Conservation (phyloP, 2,329 filamentous ascomycete species). For the Colletotrichum sojae region DNA sequence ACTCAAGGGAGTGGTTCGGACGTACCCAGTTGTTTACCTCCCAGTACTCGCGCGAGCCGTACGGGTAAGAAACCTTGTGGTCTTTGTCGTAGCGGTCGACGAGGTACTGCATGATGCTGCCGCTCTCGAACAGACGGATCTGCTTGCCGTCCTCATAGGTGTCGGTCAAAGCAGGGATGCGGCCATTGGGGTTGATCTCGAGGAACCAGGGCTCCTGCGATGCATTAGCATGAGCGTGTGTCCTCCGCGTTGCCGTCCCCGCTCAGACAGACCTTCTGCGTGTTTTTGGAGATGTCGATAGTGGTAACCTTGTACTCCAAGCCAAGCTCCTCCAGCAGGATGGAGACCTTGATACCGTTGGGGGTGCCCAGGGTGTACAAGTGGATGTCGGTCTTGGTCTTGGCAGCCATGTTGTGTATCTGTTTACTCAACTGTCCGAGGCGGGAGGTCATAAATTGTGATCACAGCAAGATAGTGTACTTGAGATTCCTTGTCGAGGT, state of each 20-base stretch:
- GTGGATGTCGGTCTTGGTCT: conserved; percentile 74
- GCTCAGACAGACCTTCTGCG: conserved; percentile 36
- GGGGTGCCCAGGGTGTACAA: conserved; percentile 88
- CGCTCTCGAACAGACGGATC: conserved; percentile 86
- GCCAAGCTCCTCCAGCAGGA: conserved; percentile 87
- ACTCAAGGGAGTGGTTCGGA: not conserved
- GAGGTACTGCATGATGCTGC: conserved; percentile 87
- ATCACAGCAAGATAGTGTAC: not conserved
- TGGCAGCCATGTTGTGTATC: conserved; percentile 56
- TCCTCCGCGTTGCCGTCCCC: not conserved
- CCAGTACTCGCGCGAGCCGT: conserved; percentile 80
- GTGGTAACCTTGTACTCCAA: conserved; percentile 81
- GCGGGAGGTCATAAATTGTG: conserved; percentile 30
- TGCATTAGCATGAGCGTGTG: not conserved
- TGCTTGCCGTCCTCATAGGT: conserved; percentile 79
- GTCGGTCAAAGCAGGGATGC: conserved; percentile 90
- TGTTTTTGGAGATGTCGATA: conserved; percentile 80
- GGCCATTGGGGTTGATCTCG: conserved; percentile 92
- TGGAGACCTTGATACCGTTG: conserved; percentile 92
- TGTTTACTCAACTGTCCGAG: conserved; percentile 33
- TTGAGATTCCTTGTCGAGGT: not conserved
- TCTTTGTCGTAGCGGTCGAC: conserved; percentile 85
- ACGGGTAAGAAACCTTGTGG: conserved; percentile 85
- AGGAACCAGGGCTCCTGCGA: conserved; percentile 82
- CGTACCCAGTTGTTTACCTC: conserved; percentile 83